phyloP scores from a whole-genome alignment of 2,329 filamentous ascomycete genomes.

The Orbilia brochopaga region DNA sequence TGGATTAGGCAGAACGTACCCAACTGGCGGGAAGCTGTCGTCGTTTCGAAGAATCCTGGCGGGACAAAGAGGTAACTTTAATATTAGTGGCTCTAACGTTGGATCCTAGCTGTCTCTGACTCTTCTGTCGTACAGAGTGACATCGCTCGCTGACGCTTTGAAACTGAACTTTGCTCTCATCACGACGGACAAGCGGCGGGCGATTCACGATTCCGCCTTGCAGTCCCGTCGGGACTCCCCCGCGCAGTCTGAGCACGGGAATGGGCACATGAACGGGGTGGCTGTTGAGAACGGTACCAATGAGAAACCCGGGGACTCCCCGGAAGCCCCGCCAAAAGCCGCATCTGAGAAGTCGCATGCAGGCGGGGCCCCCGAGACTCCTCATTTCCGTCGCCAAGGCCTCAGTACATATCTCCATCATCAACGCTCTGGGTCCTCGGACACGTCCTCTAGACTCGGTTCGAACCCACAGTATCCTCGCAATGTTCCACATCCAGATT shows the following conservation, averaged over 20 bases:
- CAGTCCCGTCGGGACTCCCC: slow-evolving; percentile 54
- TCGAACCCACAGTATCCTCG: slow-evolving; percentile 37
- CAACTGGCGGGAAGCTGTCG: slow-evolving; percentile 88
- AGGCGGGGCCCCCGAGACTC: slow-evolving; percentile 53
- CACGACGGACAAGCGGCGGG: slow-evolving; percentile 77
- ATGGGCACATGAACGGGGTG: slow-evolving; percentile 52
- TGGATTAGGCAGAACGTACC: slow-evolving; percentile 92
- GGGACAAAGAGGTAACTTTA: slow-evolving; percentile 74
- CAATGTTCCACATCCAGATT: slow-evolving; percentile 46
- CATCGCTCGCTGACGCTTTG: slow-evolving; percentile 89
- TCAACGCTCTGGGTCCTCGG: slow-evolving; percentile 46
- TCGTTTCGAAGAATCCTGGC: slow-evolving; percentile 97
- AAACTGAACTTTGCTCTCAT: slow-evolving; percentile 99
- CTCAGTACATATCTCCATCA: slow-evolving; percentile 45
- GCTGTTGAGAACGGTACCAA: slow-evolving; percentile 20
- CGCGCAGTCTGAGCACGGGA: slow-evolving; percentile 55
- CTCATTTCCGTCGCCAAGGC: slow-evolving; percentile 53
- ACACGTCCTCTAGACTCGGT: slow-evolving; percentile 36
- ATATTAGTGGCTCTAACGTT: not conserved
- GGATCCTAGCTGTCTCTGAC: slow-evolving; percentile 5
- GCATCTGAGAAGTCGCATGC: slow-evolving; percentile 33
- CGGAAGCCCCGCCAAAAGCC: slow-evolving; percentile 25
- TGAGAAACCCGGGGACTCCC: slow-evolving; percentile 28
- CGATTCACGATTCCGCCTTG: slow-evolving; percentile 53
- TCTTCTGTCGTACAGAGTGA: slow-evolving; percentile 66